Evolutionary conservation across 2,329 filamentous ascomycete species (phyloP), one percentile per base, ranked within the genome.

Genomic region (Colletotrichum cereale): DNA sequence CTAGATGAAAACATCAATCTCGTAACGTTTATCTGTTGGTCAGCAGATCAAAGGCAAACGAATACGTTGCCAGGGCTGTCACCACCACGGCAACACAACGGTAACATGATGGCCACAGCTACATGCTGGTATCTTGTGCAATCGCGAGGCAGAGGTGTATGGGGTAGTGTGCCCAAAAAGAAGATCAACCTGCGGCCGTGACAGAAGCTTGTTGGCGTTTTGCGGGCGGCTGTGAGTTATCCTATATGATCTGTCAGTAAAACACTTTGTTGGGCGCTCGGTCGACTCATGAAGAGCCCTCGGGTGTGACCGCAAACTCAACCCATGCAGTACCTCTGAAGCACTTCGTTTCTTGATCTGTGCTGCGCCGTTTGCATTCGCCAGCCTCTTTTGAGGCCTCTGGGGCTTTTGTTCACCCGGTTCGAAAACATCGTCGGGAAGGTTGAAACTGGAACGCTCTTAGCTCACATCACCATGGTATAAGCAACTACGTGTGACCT

Each of bases 391-490:
- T 42, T 74, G 63, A 14, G 84, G 79, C 79, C 87, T 90, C 78
- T 87, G 88, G 6, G 93, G 93, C 77, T 90, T 92, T 61, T 85
- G 84, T 81, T 99, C 96, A 77, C 93, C 93, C 31, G 91, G 84
- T 58, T 91, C 88, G 79, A 99, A 99, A 2, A 98, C 91, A 80
- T 99, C 96, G 71, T 94, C 91, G 36, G 96, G 96, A 34, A 99
- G 87, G 78, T 95, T 91, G 79, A 93, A 93, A 82, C 95, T 98
- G 77, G 42, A 74, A 2, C 5, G 21, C 14, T 31, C 12, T 73
- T 42, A 73, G 69, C 47, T 31, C 21, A 7, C 26, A 29, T 38
- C 29, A 12, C 14, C 24, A 44, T 55, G 40, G 21, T 16, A 24
- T 21, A 40, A 7, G 11, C 14, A 26, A 21, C 2, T 26, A 21